phyloP scores from a whole-genome alignment of 1,284 basidiomycete genomes.

The Cryptococcus sp. region DNA sequence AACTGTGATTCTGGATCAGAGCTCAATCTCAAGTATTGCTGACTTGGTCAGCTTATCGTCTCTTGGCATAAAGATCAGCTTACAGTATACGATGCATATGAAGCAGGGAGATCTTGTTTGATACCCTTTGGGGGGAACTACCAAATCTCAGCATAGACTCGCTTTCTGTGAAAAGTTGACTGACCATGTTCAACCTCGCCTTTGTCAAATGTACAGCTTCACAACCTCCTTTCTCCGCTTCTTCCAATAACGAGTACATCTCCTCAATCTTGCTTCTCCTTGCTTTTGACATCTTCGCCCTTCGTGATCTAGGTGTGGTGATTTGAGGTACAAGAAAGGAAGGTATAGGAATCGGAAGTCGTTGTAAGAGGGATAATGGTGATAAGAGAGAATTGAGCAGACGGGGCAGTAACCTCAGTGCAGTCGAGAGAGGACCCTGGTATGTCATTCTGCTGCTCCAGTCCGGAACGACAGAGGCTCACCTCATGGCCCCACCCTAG shows the following conservation, averaged over 20 bases:
- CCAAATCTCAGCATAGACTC: neutral
- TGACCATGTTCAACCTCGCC: constrained; percentile 1
- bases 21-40: constrained; percentile 53
- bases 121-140: constrained; percentile 44
- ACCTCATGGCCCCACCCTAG: constrained; percentile 37
- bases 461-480: neutral
- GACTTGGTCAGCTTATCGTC: neutral
- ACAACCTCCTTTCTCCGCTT: constrained; percentile 5
- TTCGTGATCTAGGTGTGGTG: constrained; percentile 20
- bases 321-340: constrained; percentile 49
- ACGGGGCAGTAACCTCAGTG: constrained; percentile 31
- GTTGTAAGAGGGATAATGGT: constrained; percentile 60
- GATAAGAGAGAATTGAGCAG: constrained; percentile 50
- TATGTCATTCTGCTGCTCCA: neutral
- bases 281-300: constrained; percentile 47
- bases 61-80: neutral
- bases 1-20: constrained; percentile 75
- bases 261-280: constrained; percentile 2
- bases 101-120: constrained; percentile 29
- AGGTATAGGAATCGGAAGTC: constrained; percentile 52
- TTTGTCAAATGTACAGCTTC: constrained; percentile 8
- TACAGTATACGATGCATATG: constrained; percentile 33
- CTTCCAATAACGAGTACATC: neutral
- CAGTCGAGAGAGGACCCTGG: constrained; percentile 37
- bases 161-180: neutral